Conservation (phyloP, 2,329 filamentous ascomycete species). For the Zasmidium angulare region DNA sequence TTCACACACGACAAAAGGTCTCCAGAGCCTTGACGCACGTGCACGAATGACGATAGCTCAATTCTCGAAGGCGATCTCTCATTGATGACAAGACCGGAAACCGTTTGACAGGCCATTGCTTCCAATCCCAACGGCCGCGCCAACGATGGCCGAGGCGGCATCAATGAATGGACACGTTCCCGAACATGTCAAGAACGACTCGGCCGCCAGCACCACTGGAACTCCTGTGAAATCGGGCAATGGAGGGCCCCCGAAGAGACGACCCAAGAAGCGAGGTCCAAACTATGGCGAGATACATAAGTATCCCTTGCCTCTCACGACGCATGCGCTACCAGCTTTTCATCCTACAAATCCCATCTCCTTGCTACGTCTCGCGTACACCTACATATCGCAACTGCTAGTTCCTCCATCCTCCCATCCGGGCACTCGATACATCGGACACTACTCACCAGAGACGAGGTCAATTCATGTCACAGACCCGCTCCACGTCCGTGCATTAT, state of each 20-base stretch:
- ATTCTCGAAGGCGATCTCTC: too few species aligned
- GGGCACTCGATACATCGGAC: conserved; percentile 64
- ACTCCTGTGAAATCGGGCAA: conserved; percentile 1
- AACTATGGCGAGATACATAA: conserved; percentile 77
- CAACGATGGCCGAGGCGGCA: not conserved
- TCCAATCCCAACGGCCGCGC: not conserved
- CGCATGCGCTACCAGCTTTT: conserved; percentile 81
- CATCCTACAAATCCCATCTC: conserved; percentile 92
- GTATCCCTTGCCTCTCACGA: conserved; percentile 74
- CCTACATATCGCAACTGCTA: conserved; percentile 73
- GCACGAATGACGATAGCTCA: too few species aligned
- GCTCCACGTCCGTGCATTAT: conserved; percentile 73
- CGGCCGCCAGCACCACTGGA: not conserved
- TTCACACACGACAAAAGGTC: too few species aligned
- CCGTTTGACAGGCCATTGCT: too few species aligned
- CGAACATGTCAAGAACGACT: not conserved
- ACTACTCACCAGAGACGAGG: conserved; percentile 78
- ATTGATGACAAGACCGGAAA: too few species aligned
- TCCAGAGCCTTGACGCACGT: too few species aligned
- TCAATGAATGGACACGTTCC: not conserved
- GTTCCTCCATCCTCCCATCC: conserved; percentile 64
- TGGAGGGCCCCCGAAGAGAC: conserved; percentile 13
- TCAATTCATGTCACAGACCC: conserved; percentile 82
- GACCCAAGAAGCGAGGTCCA: conserved; percentile 38
- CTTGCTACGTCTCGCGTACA: conserved; percentile 73